Evolutionary conservation across 495 filamentous ascomycete genomes (phyloP).

Genomic region (Penicillium malachiteum): DNA sequence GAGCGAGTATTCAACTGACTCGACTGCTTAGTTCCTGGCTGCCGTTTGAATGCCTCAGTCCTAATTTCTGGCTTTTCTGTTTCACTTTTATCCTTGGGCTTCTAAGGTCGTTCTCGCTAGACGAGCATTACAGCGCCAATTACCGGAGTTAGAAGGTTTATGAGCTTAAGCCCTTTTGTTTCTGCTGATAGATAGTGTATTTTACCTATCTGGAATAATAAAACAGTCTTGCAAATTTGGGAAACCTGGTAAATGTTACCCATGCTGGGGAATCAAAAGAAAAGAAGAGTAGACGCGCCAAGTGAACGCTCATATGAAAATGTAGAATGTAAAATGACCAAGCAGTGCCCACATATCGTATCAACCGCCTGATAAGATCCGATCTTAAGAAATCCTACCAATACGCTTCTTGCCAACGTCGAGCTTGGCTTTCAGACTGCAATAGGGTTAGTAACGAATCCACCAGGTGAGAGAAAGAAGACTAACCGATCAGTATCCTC

Average conservation of each 20-base stretch:
- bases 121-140: neutral
- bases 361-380: neutral
- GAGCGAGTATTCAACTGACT: neutral
- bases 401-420: conserved; percentile 77
- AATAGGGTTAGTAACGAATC: conserved; percentile 20
- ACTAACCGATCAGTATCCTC: conserved; percentile 67
- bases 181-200: neutral
- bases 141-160: neutral
- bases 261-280: conserved; percentile 15
- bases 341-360: neutral
- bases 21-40: neutral
- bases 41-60: neutral
- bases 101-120: neutral
- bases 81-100: neutral
- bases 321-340: neutral
- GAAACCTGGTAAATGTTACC: conserved; percentile 1
- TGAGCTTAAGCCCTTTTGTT: neutral
- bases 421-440: conserved; percentile 70
- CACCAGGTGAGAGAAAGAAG: neutral
- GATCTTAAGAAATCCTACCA: conserved; percentile 64
- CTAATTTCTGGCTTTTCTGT: neutral
- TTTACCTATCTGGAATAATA: neutral
- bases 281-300: neutral
- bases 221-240: neutral
- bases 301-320: conserved; percentile 12